Base-by-base conservation (phyloP, 1,139 yeast genomes). In the Sugiyamaella grinbergsii region DNA sequence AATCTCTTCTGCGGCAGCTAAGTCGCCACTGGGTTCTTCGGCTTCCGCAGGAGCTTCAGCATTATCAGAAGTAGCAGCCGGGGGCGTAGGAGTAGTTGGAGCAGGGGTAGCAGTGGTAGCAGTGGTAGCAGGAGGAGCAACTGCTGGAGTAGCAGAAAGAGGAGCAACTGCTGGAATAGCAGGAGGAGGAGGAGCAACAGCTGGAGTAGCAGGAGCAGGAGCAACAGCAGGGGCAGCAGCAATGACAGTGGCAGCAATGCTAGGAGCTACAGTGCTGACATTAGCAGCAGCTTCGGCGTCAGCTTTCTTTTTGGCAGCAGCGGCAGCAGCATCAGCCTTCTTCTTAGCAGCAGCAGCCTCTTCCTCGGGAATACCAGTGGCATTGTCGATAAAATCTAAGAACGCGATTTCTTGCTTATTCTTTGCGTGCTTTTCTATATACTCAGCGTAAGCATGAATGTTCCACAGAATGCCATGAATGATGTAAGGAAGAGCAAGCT, bases 311-410 rank as follows among this genome's bases (percentile, higher is more conserved):
- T 36, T 29, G 22, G 46, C 50, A 15, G 45, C 33, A 13, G 48
- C 20, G 18, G 47, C 47, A 15, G 41, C 33, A 28, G 40, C 46
- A n/a, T 19, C 36, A 10, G 48, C 48, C n/a, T 29, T 40, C 19
- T 19, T 24, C 10, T 43, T 22, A 10, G 40, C 46, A 33, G 50
- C 45, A 38, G 50, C 33, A n/a, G 47, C 47, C 16, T 43, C 47
- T 24, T 43, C 47, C 15, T 48, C 47, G n/a, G 37, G 43, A 37
- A 48, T 48, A 2, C 51, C 52, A 42, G 53, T 50, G 13, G 47
- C 45, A 15, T 40, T 23, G 23, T 40, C 51, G 11, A 50, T 31
- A 26, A 34, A 39, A 10, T 50, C 43, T 13, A 50, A 36, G 24
- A 50, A 50, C n/a, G 36, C 49, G 8, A 18, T 20, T 28, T 50